These are phyloP conservation scores for Crithidia mellificae DNA, from an alignment of 208 protist genomes.

Conservation along the genomic window DNA sequence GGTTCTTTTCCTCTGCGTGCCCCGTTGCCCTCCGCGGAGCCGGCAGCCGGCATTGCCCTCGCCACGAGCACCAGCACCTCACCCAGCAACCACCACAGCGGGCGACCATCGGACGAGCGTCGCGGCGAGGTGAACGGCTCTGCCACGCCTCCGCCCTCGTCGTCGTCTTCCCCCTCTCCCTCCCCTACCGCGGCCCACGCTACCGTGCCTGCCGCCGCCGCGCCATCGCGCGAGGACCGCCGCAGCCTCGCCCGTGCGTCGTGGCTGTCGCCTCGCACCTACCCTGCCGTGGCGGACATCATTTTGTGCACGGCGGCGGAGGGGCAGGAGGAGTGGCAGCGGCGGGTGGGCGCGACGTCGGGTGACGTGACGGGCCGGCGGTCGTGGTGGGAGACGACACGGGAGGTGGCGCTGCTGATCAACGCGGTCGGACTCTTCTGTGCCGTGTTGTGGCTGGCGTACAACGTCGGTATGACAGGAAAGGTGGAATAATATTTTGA, in stretches of 20 bases:
- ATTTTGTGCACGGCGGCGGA: conserved; percentile 15
- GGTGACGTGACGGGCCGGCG: conserved; percentile 13
- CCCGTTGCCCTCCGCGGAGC: background rate
- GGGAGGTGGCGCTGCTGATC: conserved; percentile 30
- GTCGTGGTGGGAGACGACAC: conserved; percentile 24
- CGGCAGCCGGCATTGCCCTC: background rate
- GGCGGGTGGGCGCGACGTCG: background rate
- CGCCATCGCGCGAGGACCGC: background rate
- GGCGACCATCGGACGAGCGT: too few species aligned
- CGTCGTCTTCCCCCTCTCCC: background rate
- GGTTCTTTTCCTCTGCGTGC: too few species aligned
- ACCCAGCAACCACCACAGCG: too few species aligned
- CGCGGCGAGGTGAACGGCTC: background rate
- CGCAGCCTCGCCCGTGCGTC: background rate
- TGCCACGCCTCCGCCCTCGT: background rate
- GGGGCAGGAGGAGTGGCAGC: conserved; percentile 35
- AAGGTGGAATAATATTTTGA: conserved; percentile 18
- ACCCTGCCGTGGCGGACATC: conserved; percentile 40
- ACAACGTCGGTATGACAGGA: conserved; percentile 28
- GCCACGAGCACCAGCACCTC: background rate
- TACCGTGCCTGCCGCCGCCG: background rate
- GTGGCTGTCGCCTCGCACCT: conserved; percentile 36
- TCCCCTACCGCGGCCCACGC: too few species aligned
- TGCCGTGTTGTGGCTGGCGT: conserved; percentile 41
- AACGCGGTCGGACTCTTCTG: conserved; percentile 39